Evolutionary conservation across 2,329 filamentous ascomycete species (phyloP).

Genomic region (Helotiales sp.): DNA sequence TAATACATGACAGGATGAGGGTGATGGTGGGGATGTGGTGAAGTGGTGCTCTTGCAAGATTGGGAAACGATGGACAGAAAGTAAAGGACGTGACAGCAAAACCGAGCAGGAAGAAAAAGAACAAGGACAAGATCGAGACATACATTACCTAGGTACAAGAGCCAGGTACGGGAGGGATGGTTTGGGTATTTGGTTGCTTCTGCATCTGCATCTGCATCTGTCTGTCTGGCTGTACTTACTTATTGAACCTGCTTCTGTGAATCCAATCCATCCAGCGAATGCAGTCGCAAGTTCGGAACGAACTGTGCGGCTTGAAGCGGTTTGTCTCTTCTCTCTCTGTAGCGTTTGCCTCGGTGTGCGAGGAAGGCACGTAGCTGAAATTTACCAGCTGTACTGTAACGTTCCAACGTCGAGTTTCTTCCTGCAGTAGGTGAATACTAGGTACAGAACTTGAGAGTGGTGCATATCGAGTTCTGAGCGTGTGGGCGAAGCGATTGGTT

Average conservation of each 20-base stretch:
- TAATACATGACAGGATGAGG: no score
- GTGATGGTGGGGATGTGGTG: background rate
- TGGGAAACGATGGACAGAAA: background rate
- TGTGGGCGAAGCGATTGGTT: slow-evolving; percentile 3
- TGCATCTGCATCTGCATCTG: background rate
- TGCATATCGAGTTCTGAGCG: background rate
- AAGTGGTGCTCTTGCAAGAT: background rate
- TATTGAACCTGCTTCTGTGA: no score
- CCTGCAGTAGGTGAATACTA: background rate
- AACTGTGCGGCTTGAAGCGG: background rate
- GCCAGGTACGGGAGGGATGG: background rate
- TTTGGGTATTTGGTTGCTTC: no score
- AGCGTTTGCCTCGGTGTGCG: no score
- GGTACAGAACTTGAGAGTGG: background rate
- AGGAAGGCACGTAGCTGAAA: no score
- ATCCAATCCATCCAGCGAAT: background rate
- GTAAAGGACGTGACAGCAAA: no score
- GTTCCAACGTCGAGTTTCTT: background rate
- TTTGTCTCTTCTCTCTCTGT: no score
- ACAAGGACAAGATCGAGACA: background rate
- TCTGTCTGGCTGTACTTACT: no score
- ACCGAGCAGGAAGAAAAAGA: background rate
- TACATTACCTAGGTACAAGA: background rate
- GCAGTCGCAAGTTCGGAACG: background rate
- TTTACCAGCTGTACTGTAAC: background rate